Evolutionary conservation across 768 basidiomycete genomes (phyloP).

Genomic region (Trametes cubensis): DNA sequence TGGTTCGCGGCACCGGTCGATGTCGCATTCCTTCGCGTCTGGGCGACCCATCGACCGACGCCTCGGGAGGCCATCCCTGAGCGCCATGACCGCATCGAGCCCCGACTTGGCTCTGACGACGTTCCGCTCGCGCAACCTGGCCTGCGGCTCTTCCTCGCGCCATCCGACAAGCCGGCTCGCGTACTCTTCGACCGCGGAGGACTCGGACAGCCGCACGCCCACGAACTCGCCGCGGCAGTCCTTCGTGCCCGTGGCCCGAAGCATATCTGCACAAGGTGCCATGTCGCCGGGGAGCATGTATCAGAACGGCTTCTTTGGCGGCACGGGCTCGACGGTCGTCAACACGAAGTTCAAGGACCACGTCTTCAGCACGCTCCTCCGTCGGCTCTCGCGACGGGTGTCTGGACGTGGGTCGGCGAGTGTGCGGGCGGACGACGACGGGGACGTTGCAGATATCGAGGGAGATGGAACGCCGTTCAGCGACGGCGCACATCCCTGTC

Average conservation of each 20-base stretch:
- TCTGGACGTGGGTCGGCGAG: slow-evolving; percentile 27
- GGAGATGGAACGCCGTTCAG: slow-evolving; percentile 31
- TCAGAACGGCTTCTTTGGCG: slow-evolving; percentile 65
- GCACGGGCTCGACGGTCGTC: slow-evolving; percentile 89
- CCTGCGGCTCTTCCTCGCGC: slow-evolving; percentile 18
- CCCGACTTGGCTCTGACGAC: slow-evolving; percentile 57
- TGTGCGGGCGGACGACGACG: slow-evolving; percentile 38
- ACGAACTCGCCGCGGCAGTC: slow-evolving; percentile 32
- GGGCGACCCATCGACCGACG: slow-evolving; percentile 35
- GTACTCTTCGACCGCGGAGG: slow-evolving; percentile 29
- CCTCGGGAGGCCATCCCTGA: slow-evolving; percentile 46
- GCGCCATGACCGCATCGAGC: slow-evolving; percentile 64
- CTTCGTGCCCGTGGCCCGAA: not conserved
- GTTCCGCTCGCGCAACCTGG: slow-evolving; percentile 7
- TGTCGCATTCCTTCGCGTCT: slow-evolving; percentile 45
- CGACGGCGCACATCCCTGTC: slow-evolving; percentile 27
- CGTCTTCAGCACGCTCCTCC: slow-evolving; percentile 87
- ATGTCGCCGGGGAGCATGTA: slow-evolving; percentile 21
- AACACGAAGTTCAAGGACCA: slow-evolving; percentile 95
- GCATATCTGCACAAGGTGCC: slow-evolving; percentile 12
- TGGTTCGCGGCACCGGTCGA: slow-evolving; percentile 44
- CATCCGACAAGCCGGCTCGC: slow-evolving; percentile 28
- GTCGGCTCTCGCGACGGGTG: slow-evolving; percentile 62
- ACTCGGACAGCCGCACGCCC: slow-evolving; percentile 29
- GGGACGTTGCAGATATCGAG: slow-evolving; percentile 44